Percentiles rank a stretch among this genome's conserved stretches.
These are phyloP conservation scores for Candida yuanshanica DNA, from an alignment of 805 yeast species.

Conservation along the genomic window DNA sequence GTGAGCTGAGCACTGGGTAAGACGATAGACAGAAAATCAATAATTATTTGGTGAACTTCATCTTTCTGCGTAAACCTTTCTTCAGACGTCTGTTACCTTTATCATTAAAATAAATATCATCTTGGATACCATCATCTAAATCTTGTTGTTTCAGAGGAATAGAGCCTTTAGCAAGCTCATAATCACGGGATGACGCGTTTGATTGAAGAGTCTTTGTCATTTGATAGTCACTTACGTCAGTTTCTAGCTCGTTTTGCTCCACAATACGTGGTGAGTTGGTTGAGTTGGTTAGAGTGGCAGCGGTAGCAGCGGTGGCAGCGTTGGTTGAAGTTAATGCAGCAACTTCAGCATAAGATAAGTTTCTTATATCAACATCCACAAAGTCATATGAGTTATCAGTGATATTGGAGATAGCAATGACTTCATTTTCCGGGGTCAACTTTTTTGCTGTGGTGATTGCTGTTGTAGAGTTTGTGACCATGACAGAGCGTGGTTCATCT, in stretches of 20 bases:
- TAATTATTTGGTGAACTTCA: not conserved
- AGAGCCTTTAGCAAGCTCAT: not conserved
- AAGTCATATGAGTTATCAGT: conserved; percentile 33
- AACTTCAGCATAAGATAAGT: conserved; percentile 49
- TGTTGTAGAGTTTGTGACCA: not conserved
- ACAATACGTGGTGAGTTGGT: conserved; percentile 5
- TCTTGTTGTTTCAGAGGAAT: not conserved
- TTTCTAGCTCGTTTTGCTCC: conserved; percentile 14
- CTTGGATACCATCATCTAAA: not conserved
- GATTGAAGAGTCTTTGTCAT: conserved; percentile 14
- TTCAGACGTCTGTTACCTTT: conserved; percentile 17
- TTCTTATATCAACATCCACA: conserved; percentile 40
- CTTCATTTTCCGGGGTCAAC: not conserved
- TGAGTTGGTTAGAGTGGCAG: not conserved
- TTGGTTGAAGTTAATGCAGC: conserved; percentile 27
- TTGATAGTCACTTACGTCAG: conserved; percentile 16
- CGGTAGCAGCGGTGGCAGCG: not conserved
- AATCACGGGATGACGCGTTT: not conserved
- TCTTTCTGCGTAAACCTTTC: conserved; percentile 15
- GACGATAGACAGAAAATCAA: not conserved
- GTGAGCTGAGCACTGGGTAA: no score
- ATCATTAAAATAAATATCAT: conserved; percentile 10
- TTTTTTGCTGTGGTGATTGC: not conserved
- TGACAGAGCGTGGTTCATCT: not conserved
- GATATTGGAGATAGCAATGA: not conserved